Conservation (phyloP, 805 yeast species). For the Zygosaccharomyces bailii region DNA sequence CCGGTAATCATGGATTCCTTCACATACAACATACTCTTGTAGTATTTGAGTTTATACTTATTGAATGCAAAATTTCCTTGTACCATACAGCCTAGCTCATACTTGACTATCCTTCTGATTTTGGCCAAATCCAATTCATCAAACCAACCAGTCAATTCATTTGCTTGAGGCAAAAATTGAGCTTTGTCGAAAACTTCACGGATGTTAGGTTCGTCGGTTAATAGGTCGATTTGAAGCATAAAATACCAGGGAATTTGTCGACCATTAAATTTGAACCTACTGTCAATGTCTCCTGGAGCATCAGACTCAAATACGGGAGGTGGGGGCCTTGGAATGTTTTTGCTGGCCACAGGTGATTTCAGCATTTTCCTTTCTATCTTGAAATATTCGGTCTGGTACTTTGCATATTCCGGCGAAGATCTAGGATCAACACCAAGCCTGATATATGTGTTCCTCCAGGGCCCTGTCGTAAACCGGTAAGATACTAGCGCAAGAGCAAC, state of each 20-base stretch:
- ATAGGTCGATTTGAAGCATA: slow-evolving; percentile 75
- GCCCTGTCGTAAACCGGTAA: slow-evolving; percentile 81
- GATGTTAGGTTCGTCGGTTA: slow-evolving; percentile 61
- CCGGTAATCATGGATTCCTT: slow-evolving; percentile 38
- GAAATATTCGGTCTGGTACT: slow-evolving; percentile 84
- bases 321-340: slow-evolving; percentile 34
- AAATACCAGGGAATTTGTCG: slow-evolving; percentile 61
- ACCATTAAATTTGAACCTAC: slow-evolving; percentile 68
- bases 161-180: slow-evolving; percentile 49
- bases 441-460: slow-evolving; percentile 88
- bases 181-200: slow-evolving; percentile 42
- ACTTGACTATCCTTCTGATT: slow-evolving; percentile 65
- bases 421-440: slow-evolving; percentile 77
- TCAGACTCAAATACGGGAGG: slow-evolving; percentile 34
- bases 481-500: slow-evolving; percentile 83
- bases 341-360: slow-evolving; percentile 27
- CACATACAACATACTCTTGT: slow-evolving; percentile 43
- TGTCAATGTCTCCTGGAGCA: slow-evolving; percentile 38
- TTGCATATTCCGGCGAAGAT: slow-evolving; percentile 48
- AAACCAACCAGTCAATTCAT: slow-evolving; percentile 67
- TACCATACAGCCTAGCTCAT: slow-evolving; percentile 62
- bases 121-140: slow-evolving; percentile 57
- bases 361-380: slow-evolving; percentile 35
- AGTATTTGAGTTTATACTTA: slow-evolving; percentile 37
- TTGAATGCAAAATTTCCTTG: slow-evolving; percentile 47